Conservation (phyloP, 2,329 filamentous ascomycete species). For the Trichoderma sp. region DNA sequence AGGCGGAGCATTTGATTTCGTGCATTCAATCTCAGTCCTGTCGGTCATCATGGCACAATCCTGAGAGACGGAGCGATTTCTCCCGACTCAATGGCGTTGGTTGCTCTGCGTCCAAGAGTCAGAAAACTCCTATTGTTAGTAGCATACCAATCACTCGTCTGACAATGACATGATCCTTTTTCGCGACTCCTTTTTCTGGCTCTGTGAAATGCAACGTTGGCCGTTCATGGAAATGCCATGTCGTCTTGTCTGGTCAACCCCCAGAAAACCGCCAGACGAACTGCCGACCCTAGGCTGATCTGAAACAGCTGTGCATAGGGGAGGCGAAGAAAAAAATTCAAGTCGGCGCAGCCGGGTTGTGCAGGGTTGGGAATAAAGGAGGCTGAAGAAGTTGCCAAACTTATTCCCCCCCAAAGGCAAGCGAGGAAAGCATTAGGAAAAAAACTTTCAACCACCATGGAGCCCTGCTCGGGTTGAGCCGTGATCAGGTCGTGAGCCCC, state of each 20-base stretch:
- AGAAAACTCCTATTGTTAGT: neutral
- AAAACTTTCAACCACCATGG: neutral
- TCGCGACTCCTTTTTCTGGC: neutral
- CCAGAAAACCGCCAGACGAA: neutral
- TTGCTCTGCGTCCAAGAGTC: neutral
- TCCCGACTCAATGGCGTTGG: neutral
- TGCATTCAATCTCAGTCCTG: neutral
- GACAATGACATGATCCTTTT: neutral
- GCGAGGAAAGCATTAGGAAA: neutral
- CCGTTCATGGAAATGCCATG: neutral
- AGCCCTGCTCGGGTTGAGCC: constrained; percentile 11
- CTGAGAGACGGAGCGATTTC: neutral
- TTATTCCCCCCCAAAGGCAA: neutral
- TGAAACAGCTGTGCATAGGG: constrained; percentile 12
- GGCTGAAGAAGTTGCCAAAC: constrained; percentile 12
- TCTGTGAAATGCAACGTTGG: neutral
- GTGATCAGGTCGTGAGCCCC: constrained; percentile 2
- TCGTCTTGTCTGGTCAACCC: neutral
- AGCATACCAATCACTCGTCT: neutral
- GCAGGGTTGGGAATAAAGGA: constrained; percentile 4
- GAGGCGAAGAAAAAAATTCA: neutral
- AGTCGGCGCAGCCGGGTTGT: constrained; percentile 5
- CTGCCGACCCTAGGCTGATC: neutral
- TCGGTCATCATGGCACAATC: neutral
- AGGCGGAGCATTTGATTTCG: neutral